These are phyloP conservation scores for Colletotrichum orbiculare DNA, from an alignment of 2,329 filamentous ascomycete species.

Conservation along the genomic window DNA sequence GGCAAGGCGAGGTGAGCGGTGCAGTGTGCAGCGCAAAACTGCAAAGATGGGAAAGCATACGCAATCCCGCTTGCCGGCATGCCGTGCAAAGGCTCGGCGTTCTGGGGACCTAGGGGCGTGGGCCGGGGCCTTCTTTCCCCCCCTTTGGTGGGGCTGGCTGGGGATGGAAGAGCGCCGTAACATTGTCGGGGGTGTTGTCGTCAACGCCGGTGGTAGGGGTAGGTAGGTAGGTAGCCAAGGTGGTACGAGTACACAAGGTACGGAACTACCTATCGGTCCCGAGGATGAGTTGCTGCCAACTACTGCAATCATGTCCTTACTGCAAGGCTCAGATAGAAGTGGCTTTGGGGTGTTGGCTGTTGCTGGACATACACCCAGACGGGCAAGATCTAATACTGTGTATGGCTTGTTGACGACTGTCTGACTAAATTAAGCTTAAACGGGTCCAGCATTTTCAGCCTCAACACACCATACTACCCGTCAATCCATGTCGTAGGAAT, in stretches of 20 bases:
- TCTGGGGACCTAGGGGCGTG: conserved; percentile 30
- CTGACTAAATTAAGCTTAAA: conserved; percentile 34
- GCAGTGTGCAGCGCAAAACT: conserved; percentile 32
- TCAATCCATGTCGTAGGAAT: too few relatives aligned
- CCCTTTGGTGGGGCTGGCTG: conserved; percentile 18
- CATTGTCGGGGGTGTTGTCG: conserved; percentile 3
- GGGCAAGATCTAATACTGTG: too few relatives aligned
- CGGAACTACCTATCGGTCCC: too few relatives aligned
- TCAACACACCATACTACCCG: neutral
- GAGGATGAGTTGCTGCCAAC: too few relatives aligned
- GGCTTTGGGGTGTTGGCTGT: too few relatives aligned
- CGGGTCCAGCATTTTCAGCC: conserved; percentile 9
- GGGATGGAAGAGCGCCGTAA: neutral
- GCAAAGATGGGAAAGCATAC: conserved; percentile 36
- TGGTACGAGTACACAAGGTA: too few relatives aligned
- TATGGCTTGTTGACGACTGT: neutral
- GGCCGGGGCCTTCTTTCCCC: conserved; percentile 23
- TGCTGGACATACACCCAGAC: too few relatives aligned
- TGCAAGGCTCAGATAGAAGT: too few relatives aligned
- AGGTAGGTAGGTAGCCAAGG: neutral
- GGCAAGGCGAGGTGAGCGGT: conserved; percentile 31
- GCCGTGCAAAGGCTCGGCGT: conserved; percentile 36
- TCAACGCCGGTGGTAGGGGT: conserved; percentile 15
- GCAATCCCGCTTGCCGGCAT: conserved; percentile 38
- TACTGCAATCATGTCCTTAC: too few relatives aligned